Evolutionary conservation across 768 basidiomycete genomes (phyloP).

Genomic region (Boletus huronensis): DNA sequence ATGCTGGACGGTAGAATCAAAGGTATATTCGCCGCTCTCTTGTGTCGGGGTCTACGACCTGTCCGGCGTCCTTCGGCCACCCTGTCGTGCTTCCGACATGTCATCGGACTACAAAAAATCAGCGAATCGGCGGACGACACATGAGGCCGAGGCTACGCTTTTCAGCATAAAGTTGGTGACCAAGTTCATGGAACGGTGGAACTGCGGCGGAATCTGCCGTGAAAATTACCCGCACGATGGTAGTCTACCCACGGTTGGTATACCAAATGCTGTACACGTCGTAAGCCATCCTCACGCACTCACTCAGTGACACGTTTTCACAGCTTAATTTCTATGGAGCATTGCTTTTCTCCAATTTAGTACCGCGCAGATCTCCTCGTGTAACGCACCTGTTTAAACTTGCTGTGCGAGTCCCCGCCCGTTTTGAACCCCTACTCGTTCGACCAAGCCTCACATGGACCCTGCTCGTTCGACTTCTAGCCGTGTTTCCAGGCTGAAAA

Average conservation of each 20-base stretch:
- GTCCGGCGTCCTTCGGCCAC: too few species aligned
- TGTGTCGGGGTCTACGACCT: too few species aligned
- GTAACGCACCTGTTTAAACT: neutral
- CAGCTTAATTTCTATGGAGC: neutral
- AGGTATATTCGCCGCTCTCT: too few species aligned
- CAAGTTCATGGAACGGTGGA: too few species aligned
- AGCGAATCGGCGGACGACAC: too few species aligned
- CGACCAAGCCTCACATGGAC: neutral
- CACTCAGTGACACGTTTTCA: neutral
- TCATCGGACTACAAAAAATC: too few species aligned
- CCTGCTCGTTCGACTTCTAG: neutral
- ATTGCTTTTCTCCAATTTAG: neutral
- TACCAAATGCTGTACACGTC: neutral
- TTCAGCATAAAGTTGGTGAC: too few species aligned
- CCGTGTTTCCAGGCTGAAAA: constrained; percentile 27
- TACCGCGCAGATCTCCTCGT: neutral
- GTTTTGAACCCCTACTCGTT: neutral
- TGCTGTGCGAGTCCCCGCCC: neutral
- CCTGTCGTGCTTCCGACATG: too few species aligned
- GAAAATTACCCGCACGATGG: neutral
- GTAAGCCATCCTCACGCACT: neutral
- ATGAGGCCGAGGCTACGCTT: too few species aligned
- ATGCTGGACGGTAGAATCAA: too few species aligned
- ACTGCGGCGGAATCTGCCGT: neutral
- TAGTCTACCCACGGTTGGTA: neutral